phyloP scores from a whole-genome alignment of 2,329 filamentous ascomycete species.

The Talaromyces islandicus region DNA sequence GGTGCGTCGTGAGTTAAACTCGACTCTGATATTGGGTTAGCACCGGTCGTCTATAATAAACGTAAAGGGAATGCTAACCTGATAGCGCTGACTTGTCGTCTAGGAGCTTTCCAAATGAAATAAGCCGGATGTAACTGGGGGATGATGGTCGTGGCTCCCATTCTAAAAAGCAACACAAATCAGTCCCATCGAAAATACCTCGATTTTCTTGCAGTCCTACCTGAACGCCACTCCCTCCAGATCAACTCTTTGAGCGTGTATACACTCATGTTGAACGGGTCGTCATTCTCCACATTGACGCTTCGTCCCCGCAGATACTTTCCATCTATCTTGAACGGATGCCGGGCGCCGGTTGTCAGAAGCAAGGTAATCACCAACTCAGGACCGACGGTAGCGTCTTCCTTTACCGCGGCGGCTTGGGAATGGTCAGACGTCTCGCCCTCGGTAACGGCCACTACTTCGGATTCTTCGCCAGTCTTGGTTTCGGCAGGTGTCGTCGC shows the following conservation, averaged over 20 bases:
- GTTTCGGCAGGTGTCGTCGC: neutral
- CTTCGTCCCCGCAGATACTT: slow-evolving; percentile 77
- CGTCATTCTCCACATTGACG: slow-evolving; percentile 67
- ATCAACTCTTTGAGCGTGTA: slow-evolving; percentile 94
- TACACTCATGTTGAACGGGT: slow-evolving; percentile 85
- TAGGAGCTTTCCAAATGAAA: slow-evolving; percentile 83
- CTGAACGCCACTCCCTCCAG: slow-evolving; percentile 82
- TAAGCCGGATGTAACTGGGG: slow-evolving; percentile 82
- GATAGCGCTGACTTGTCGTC: slow-evolving; percentile 81
- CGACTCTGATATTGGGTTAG: slow-evolving; percentile 55
- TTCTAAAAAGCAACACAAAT: slow-evolving; percentile 41
- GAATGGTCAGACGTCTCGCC: neutral
- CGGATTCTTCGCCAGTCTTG: neutral
- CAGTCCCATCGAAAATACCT: neutral
- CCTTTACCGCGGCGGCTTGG: slow-evolving; percentile 12
- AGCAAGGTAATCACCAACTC: slow-evolving; percentile 65
- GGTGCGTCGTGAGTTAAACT: slow-evolving; percentile 67
- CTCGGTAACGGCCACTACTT: neutral
- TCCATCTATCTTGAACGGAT: slow-evolving; percentile 85
- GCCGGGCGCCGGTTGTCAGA: slow-evolving; percentile 72
- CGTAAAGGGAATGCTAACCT: slow-evolving; percentile 53
- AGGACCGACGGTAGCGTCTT: slow-evolving; percentile 32
- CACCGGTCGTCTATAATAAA: neutral
- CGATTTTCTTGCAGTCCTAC: slow-evolving; percentile 27
- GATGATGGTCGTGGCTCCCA: slow-evolving; percentile 85